Evolutionary conservation across 2,329 filamentous ascomycete species (phyloP).

Genomic region (Pseudogymnoascus sp.): DNA sequence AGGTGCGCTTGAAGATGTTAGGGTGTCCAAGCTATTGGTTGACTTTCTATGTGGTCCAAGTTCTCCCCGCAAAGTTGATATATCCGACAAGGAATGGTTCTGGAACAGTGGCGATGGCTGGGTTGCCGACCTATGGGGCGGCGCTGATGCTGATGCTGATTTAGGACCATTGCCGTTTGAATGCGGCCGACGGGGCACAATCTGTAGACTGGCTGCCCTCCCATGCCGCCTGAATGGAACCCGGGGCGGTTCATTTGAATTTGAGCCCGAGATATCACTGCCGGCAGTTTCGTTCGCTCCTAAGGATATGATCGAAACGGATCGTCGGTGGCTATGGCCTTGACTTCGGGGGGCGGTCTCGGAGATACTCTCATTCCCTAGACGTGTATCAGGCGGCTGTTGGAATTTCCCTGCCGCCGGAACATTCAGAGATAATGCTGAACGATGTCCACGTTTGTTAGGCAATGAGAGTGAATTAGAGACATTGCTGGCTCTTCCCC

Average conservation of each 20-base stretch:
- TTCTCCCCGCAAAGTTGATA: background rate
- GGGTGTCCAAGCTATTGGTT: background rate
- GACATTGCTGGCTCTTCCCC: slow-evolving; percentile 19
- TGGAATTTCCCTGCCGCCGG: slow-evolving; percentile 30
- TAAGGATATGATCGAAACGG: slow-evolving; percentile 75
- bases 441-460: slow-evolving; percentile 52
- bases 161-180: slow-evolving; percentile 32
- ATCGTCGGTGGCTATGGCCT: slow-evolving; percentile 63
- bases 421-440: slow-evolving; percentile 57
- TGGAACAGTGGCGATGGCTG: slow-evolving; percentile 29
- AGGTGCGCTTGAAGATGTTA: slow-evolving; percentile 22
- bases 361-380: slow-evolving; percentile 20
- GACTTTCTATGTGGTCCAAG: slow-evolving; percentile 2
- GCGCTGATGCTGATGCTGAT: slow-evolving; percentile 30
- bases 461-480: slow-evolving; percentile 25
- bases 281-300: slow-evolving; percentile 41
- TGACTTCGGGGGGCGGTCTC: slow-evolving; percentile 18
- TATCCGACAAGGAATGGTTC: slow-evolving; percentile 8
- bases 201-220: slow-evolving; percentile 75
- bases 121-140: slow-evolving; percentile 29
- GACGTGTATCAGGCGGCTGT: slow-evolving; percentile 16
- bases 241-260: slow-evolving; percentile 35
- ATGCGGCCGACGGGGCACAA: slow-evolving; percentile 45
- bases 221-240: slow-evolving; percentile 59
- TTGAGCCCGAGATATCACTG: slow-evolving; percentile 27